phyloP scores from a whole-genome alignment of 2,329 filamentous ascomycete species.

The Calonectria ilicicola region DNA sequence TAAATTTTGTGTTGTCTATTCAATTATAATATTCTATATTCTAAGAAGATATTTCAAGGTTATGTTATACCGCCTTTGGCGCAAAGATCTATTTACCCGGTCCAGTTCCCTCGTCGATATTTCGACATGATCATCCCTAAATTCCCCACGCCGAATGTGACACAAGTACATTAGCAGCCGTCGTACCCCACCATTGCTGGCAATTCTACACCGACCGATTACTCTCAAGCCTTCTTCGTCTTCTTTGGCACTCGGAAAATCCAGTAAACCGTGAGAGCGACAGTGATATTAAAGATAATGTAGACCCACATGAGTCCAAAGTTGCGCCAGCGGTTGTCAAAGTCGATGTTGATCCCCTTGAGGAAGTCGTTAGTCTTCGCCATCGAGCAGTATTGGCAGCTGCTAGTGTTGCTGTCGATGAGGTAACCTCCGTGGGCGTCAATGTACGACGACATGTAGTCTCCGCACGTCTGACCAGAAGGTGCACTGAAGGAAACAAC shows the following conservation, averaged over 20 bases:
- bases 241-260: slow-evolving; percentile 52
- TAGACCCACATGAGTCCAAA: slow-evolving; percentile 67
- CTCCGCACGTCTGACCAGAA: slow-evolving; percentile 61
- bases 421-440: slow-evolving; percentile 57
- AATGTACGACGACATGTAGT: slow-evolving; percentile 66
- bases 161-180: neutral
- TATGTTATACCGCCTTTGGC: neutral
- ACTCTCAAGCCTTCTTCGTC: neutral
- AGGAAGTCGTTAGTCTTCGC: slow-evolving; percentile 55
- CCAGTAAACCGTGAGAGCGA: slow-evolving; percentile 64
- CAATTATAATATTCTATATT: neutral
- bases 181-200: neutral
- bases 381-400: slow-evolving; percentile 61
- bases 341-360: slow-evolving; percentile 56
- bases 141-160: neutral
- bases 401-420: slow-evolving; percentile 52
- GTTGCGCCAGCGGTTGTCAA: slow-evolving; percentile 66
- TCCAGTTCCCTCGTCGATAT: neutral
- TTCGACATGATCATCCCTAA: neutral
- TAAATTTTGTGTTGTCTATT: neutral
- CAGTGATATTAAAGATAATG: slow-evolving; percentile 63
- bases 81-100: neutral
- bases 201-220: too few species aligned
- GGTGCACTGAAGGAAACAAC: slow-evolving; percentile 71
- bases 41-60: neutral